These are phyloP conservation scores for Biscogniauxia mediterranea DNA, from an alignment of 2,329 filamentous ascomycete species.

Conservation along the genomic window DNA sequence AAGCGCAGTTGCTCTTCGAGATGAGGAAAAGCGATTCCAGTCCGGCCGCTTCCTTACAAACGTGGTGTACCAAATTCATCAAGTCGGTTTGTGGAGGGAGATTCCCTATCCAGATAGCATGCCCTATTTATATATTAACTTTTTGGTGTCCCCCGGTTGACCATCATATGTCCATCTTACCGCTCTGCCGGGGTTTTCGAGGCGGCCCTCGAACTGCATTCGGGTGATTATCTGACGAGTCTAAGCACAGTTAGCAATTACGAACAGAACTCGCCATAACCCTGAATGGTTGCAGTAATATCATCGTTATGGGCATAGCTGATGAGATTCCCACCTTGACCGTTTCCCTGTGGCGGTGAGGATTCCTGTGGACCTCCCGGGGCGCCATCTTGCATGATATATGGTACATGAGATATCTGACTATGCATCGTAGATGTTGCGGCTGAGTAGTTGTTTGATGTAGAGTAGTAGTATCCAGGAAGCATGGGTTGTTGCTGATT, in stretches of 20 bases:
- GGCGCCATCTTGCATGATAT: conserved; percentile 28
- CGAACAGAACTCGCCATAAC: background rate
- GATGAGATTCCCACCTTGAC: conserved; percentile 14
- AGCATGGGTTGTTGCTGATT: conserved; percentile 37
- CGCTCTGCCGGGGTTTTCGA: conserved; percentile 59
- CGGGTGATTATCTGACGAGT: conserved; percentile 33
- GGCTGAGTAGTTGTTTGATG: conserved; percentile 36
- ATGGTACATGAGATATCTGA: conserved; percentile 37
- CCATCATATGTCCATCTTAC: conserved; percentile 39
- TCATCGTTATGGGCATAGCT: conserved; percentile 23
- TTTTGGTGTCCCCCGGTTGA: conserved; percentile 13
- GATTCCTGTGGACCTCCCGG: conserved; percentile 15
- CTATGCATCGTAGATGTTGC: conserved; percentile 34
- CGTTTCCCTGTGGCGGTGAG: conserved; percentile 21
- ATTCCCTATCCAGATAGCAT: conserved; percentile 96
- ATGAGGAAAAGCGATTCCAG: conserved; percentile 92
- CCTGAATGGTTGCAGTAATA: conserved; percentile 22
- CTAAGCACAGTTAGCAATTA: conserved; percentile 22
- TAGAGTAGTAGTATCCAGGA: conserved; percentile 45
- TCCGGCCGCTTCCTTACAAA: conserved; percentile 73
- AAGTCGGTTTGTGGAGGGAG: conserved; percentile 80
- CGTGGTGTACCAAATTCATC: conserved; percentile 84
- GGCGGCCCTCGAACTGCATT: conserved; percentile 52
- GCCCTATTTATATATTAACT: conserved; percentile 47
- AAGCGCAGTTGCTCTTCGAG: conserved; percentile 95